Evolutionary conservation across 805 yeast genomes (phyloP).

Genomic region (Pichia heedii): DNA sequence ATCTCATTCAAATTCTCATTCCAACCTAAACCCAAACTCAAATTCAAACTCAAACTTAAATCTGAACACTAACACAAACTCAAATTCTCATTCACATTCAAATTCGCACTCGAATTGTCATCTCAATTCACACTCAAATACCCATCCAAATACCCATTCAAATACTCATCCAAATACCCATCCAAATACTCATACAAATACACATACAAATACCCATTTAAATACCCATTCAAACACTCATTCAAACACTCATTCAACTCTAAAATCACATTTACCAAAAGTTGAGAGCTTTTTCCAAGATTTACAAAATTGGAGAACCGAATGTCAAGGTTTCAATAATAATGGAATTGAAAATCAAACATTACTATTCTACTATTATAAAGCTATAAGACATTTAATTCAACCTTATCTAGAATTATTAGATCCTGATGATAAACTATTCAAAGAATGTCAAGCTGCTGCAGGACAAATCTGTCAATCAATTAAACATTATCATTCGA

Average conservation of each 20-base stretch:
- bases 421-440: constrained; percentile 51
- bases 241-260: constrained; percentile 17
- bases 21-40: constrained; percentile 13
- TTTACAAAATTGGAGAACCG: constrained; percentile 48
- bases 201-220: no score
- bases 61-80: no score
- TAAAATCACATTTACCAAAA: constrained; percentile 33
- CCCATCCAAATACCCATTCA: constrained; percentile 8
- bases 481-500: constrained; percentile 54
- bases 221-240: constrained; percentile 16
- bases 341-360: constrained; percentile 50
- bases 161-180: constrained; percentile 16
- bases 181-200: constrained; percentile 19
- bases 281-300: constrained; percentile 47
- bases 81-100: no score
- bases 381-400: constrained; percentile 49
- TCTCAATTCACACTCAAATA: constrained; percentile 17
- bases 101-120: constrained; percentile 8
- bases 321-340: constrained; percentile 37
- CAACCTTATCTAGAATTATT: constrained; percentile 57
- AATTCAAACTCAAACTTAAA: constrained; percentile 19
- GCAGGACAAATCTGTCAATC: constrained; percentile 63
- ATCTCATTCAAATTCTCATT: no score
- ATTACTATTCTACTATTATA: constrained; percentile 46
- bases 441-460: constrained; percentile 61